phyloP scores from a whole-genome alignment of 805 yeast genomes.

The Barnettozyma wickerhamii region DNA sequence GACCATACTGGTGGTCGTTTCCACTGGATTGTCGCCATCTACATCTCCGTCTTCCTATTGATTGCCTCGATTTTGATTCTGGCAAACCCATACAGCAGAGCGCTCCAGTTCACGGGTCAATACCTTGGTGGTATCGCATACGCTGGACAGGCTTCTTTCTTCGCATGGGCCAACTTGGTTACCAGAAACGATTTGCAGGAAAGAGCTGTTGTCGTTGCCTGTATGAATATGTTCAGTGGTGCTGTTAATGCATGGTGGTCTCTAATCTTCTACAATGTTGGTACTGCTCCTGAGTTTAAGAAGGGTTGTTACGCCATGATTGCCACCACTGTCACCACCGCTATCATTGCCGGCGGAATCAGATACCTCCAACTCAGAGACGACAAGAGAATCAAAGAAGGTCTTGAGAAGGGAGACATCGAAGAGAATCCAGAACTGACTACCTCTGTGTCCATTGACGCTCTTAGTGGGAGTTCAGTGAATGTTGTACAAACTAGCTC shows the following conservation, averaged over 20 bases:
- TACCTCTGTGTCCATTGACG: background rate
- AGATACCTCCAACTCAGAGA: conserved; percentile 41
- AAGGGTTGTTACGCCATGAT: conserved; percentile 56
- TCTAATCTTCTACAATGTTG: conserved; percentile 46
- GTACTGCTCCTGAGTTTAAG: conserved; percentile 45
- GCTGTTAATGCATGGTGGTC: conserved; percentile 68
- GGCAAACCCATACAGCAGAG: conserved; percentile 34
- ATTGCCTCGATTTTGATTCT: conserved; percentile 45
- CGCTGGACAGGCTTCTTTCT: conserved; percentile 57
- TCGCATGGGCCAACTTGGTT: conserved; percentile 61
- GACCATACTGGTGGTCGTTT: conserved; percentile 37
- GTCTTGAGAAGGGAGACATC: background rate
- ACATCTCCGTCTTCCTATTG: conserved; percentile 39
- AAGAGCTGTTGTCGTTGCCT: conserved; percentile 59
- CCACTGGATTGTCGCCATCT: conserved; percentile 49
- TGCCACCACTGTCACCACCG: conserved; percentile 43
- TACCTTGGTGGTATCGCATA: conserved; percentile 50
- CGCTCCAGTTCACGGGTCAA: conserved; percentile 48
- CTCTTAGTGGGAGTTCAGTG: background rate
- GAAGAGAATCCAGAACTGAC: background rate
- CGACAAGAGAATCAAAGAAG: conserved; percentile 6
- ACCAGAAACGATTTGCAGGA: conserved; percentile 58
- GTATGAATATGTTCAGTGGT: conserved; percentile 61
- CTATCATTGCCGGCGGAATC: conserved; percentile 36
- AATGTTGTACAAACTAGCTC: background rate